A percentile compares a stretch with the other conserved stretches of the same genome.
These are phyloP conservation scores for Pleurozium schreberi DNA, from an alignment of 225 moss, liverwort and hornwort genomes.

Conservation along the genomic window DNA sequence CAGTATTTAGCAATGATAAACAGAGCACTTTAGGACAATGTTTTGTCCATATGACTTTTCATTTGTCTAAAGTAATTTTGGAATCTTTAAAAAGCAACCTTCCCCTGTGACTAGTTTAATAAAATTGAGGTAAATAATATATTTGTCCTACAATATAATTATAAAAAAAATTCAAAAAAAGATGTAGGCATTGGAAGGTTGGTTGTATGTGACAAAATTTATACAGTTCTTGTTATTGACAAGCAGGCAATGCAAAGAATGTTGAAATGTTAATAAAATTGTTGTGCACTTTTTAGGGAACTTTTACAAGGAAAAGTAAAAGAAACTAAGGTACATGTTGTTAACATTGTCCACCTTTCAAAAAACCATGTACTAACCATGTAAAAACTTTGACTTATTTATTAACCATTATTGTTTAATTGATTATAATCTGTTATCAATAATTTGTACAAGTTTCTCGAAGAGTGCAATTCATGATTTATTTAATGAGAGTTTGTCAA, in stretches of 20 bases:
- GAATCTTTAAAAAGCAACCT: neutral
- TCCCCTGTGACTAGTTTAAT: neutral
- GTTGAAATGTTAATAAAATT: neutral
- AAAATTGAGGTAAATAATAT: neutral
- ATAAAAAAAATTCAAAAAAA: too few species aligned
- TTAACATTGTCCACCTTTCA: neutral
- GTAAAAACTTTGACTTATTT: neutral
- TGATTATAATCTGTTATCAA: too few species aligned
- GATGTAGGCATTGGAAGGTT: too few species aligned
- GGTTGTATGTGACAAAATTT: neutral
- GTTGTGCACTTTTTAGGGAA: neutral
- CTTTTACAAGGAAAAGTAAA: neutral
- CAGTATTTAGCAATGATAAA: neutral
- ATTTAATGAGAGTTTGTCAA: neutral
- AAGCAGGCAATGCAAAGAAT: neutral
- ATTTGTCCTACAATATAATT: neutral
- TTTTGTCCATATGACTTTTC: neutral
- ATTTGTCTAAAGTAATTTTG: neutral
- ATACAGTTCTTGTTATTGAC: neutral
- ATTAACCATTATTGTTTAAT: too few species aligned
- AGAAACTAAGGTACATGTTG: neutral
- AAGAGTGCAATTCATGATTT: too few species aligned
- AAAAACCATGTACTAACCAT: neutral
- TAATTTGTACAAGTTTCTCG: too few species aligned
- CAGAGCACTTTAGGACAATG: neutral